A percentile compares a stretch with the other conserved stretches of the same genome.
Evolutionary conservation across 2,329 filamentous ascomycete genomes (phyloP).

Genomic region (Ceratocystiopsis sp.): DNA sequence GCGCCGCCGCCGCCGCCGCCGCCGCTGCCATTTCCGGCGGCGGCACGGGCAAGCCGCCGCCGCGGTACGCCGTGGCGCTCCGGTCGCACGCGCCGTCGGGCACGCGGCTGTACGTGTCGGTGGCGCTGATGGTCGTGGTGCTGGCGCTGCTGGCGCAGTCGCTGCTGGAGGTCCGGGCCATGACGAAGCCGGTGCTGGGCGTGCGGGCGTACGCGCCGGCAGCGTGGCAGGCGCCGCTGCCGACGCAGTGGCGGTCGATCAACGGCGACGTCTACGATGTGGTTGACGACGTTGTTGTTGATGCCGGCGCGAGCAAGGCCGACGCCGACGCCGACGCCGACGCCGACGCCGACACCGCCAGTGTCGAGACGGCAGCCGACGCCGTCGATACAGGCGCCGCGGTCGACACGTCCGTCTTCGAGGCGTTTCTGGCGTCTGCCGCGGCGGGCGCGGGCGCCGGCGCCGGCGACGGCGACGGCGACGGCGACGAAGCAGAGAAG

Average conservation of each 20-base stretch:
- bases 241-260: background rate
- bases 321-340: background rate
- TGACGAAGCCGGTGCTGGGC: constrained; percentile 37
- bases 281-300: background rate
- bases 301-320: constrained; percentile 2
- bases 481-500: background rate
- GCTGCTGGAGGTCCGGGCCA: constrained; percentile 45
- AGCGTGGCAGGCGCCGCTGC: constrained; percentile 14
- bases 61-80: constrained; percentile 54
- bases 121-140: constrained; percentile 39
- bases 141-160: constrained; percentile 46
- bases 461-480: background rate
- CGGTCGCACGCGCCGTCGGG: constrained; percentile 36
- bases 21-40: background rate
- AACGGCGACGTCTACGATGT: constrained; percentile 1
- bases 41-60: constrained; percentile 19
- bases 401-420: background rate
- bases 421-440: background rate
- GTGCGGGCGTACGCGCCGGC: constrained; percentile 36
- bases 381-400: background rate
- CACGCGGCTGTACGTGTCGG: constrained; percentile 31
- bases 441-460: background rate
- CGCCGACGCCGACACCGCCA: background rate
- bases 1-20: constrained; percentile 16
- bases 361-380: background rate